Evolutionary conservation across 176 grass and related monocot genomes (phyloP).

Genomic region (Oryza australiensis): DNA sequence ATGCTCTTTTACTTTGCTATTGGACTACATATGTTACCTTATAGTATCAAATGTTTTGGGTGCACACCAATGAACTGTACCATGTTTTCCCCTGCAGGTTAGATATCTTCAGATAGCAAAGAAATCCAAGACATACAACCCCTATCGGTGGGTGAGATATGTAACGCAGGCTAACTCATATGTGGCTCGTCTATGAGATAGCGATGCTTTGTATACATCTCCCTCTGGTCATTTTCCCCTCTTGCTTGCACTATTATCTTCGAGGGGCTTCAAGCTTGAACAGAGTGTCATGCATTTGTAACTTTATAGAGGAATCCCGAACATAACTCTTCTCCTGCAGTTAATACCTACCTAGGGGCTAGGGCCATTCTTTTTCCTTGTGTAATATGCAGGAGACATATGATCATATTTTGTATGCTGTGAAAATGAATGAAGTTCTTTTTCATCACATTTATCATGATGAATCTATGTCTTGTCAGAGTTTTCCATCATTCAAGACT

Average conservation of each 20-base stretch:
- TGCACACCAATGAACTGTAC: not conserved
- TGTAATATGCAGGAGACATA: conserved; percentile 17
- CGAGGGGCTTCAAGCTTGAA: conserved; percentile 2
- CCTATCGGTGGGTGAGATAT: conserved; percentile 97
- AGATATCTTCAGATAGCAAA: conserved; percentile 98
- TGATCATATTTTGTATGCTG: conserved; percentile 5
- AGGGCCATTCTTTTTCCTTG: not conserved
- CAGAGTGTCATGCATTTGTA: conserved; percentile 39
- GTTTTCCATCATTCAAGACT: not conserved
- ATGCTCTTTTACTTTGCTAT: not conserved
- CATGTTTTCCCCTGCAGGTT: conserved; percentile 54
- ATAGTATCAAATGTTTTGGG: not conserved
- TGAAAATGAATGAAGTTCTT: conserved; percentile 14
- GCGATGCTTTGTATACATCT: conserved; percentile 27
- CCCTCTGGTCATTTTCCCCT: not conserved
- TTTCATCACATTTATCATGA: not conserved
- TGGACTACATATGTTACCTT: not conserved
- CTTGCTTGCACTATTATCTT: conserved; percentile 17
- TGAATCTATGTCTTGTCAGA: not conserved
- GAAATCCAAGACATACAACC: conserved; percentile 96
- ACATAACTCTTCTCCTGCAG: conserved; percentile 11
- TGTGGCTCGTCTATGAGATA: conserved; percentile 76
- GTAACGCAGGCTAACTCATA: conserved; percentile 97
- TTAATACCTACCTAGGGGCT: not conserved
- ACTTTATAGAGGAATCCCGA: conserved; percentile 27